Evolutionary conservation across 257 asterid genomes (phyloP), one percentile per base, ranked within the genome.

Genomic region (Vinca minor): DNA sequence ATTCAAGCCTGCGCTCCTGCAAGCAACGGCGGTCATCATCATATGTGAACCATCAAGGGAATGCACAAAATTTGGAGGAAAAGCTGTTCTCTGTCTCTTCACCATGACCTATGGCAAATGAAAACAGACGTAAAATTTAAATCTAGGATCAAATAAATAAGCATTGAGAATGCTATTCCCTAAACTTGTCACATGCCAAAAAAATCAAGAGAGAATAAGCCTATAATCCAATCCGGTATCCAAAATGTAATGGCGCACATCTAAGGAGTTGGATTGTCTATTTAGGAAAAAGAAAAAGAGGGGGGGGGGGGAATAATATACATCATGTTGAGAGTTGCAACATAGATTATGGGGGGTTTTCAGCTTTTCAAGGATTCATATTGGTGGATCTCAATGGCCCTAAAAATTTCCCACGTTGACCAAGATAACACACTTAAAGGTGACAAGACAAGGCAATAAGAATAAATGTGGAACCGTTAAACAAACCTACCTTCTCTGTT

Each of bases 21-120:
- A 92, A 41, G 97, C 97, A 49, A 85, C 77, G 26, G 98, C 97
- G 17, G 97, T 92, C 98, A 92, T 92, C 98, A 92, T 92, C 98
- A 92, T 92, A 69, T 92, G 98, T 39, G 98, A 82, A 72, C 98
- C 89, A 71, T 92, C 98, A 26, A 92, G 96, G 31, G 98, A 92
- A 70, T 92, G 98, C 67, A 92, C 95, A 73, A 92, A 92, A 71
- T 92, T 92, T 2, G 98, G 98, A 45, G 98, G 96, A 73, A 92
- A 92, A 59, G 98, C 98, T 38, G 98, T 89, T 71, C 83, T 81
- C 68, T 92, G 98, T 83, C 96, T 79, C 85, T 78, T 85, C 56
- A 71, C 98, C 94, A 92, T 83, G 70, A 92, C 81, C 98, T 92
- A 71, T 66, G 57, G 18, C 29, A 45, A 46, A 79, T 65, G 10